Evolutionary conservation across 2,329 filamentous ascomycete species (phyloP).

Genomic region (Ophiostoma sp.): DNA sequence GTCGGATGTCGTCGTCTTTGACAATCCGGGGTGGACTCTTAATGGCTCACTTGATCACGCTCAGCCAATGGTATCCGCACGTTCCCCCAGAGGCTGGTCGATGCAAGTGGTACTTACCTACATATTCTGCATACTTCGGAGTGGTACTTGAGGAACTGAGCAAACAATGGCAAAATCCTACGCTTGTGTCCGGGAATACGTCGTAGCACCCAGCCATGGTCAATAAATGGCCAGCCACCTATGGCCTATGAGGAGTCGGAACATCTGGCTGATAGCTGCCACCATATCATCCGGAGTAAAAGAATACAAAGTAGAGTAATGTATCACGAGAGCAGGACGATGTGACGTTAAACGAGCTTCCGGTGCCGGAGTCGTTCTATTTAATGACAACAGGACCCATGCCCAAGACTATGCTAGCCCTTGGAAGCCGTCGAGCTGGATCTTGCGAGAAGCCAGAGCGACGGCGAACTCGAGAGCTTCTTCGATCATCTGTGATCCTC

Average conservation of each 20-base stretch:
- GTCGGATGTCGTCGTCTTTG: not conserved
- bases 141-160: not conserved
- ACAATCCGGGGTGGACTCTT: not conserved
- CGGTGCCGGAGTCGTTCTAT: not conserved
- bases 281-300: too few relatives aligned
- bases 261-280: not conserved
- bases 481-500: not conserved
- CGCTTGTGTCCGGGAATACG: not conserved
- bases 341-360: not conserved
- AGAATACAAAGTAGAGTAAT: not conserved
- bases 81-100: not conserved
- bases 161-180: not conserved
- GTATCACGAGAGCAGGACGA: not conserved
- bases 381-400: too few relatives aligned
- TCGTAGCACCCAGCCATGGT: not conserved
- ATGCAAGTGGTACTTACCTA: not conserved
- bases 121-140: not conserved
- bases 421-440: conserved; percentile 60
- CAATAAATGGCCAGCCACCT: not conserved
- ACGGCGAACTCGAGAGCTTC: conserved; percentile 57
- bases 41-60: not conserved
- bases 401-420: conserved; percentile 36
- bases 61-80: conserved; percentile 5
- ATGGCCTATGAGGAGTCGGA: too few relatives aligned
- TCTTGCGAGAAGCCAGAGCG: conserved; percentile 61